A percentile compares a stretch with the other conserved stretches of the same genome.
These are phyloP conservation scores for Solanum microdontum DNA, from an alignment of 257 asterid genomes.

Conservation along the genomic window DNA sequence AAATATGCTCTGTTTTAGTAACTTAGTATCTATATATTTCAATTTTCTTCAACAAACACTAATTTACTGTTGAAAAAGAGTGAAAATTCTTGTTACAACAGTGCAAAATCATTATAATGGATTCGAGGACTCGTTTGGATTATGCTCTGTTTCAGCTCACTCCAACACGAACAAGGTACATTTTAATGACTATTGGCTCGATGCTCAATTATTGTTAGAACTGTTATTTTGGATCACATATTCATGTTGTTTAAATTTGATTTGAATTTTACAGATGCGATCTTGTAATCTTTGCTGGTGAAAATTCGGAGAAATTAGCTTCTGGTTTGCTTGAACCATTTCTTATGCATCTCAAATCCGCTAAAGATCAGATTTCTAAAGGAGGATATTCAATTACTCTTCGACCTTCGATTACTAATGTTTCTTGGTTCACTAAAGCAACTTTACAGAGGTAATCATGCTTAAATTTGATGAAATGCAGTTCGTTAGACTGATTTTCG, in stretches of 20 bases:
- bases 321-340: slow-evolving; percentile 75
- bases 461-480: not conserved
- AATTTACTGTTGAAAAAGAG: not conserved
- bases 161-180: slow-evolving; percentile 81
- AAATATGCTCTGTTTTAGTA: slow-evolving; percentile 57
- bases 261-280: slow-evolving; percentile 40
- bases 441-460: slow-evolving; percentile 46
- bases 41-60: not conserved
- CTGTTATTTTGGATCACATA: not conserved
- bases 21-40: not conserved
- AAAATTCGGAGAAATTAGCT: slow-evolving; percentile 66
- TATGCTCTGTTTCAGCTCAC: slow-evolving; percentile 71
- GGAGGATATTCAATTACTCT: slow-evolving; percentile 79
- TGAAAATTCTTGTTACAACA: not conserved
- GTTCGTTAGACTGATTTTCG: not conserved
- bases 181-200: not conserved
- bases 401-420: slow-evolving; percentile 25
- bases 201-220: not conserved
- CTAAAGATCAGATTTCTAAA: slow-evolving; percentile 68
- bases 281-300: slow-evolving; percentile 59
- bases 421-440: slow-evolving; percentile 67
- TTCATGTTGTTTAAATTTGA: not conserved
- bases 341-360: slow-evolving; percentile 49
- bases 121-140: slow-evolving; percentile 46
- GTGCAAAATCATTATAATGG: slow-evolving; percentile 25